Evolutionary conservation across 352 stramenopile genomes (phyloP), one percentile per base, ranked within the genome.

Genomic region (Phytophthora boehmeriae): DNA sequence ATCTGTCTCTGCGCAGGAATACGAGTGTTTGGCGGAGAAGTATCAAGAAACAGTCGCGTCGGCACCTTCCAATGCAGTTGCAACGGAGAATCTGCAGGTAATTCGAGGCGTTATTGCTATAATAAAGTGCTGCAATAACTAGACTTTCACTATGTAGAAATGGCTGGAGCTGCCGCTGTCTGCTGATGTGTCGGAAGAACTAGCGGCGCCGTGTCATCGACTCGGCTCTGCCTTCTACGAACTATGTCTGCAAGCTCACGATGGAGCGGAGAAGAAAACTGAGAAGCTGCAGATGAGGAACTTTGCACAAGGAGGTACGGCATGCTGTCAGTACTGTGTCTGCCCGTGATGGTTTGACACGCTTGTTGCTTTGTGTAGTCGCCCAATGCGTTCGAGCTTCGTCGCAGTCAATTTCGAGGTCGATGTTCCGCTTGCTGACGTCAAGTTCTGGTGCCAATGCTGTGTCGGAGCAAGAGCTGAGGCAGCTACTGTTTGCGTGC

Each of bases 241-340:
- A 5, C 55, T 90, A 5, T 93, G 83, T 69, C 38, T 88, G 48
- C 41, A 75, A 20, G 54, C 59, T 8, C 68, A 71, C 13, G 55
- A 75, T 4, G 63, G 62, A 22, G 52, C 25, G 23, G 36, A 28
- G 10, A 20, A 34, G 5, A 54, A 55, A 44, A 36, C 39, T n/a
- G 47, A 19, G 1, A 68, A 56, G 2, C 27, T 91, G 30, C 65
- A 76, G 41, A 56, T 83, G 28, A 57, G 63, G 3, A 74, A 88
- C 19, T 90, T 95, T 64, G 80, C 71, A 5, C 77, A 88, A 80
- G 78, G 76, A 74, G 80, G 86, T 95, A 54, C 14, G 48, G 5
- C 43, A 14, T 27, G 5, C 22, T 54, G 28, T 6, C 20, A n/a
- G 17, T 54, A 20, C 6, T 42, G 13, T 20, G 5, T 45, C 27